These are phyloP conservation scores for Lyophyllum shimeji DNA, from an alignment of 768 basidiomycete genomes.

Conservation along the genomic window DNA sequence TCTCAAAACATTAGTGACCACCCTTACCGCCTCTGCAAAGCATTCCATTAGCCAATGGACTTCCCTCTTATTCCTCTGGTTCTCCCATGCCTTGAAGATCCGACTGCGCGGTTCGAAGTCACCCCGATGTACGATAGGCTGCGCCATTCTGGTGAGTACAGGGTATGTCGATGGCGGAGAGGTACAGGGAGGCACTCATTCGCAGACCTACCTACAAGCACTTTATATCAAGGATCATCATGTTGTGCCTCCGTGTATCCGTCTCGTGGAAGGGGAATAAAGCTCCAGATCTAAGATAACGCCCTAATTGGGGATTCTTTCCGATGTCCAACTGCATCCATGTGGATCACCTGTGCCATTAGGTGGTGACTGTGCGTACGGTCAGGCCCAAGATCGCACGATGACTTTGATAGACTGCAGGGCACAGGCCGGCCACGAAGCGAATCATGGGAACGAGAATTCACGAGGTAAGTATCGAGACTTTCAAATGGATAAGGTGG, in stretches of 20 bases:
- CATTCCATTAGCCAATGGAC: conserved; percentile 58
- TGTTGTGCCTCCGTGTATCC: neutral
- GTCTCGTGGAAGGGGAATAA: neutral
- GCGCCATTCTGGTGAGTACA: conserved; percentile 2
- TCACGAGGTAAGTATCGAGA: neutral
- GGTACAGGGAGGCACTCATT: neutral
- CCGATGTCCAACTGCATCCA: conserved; percentile 6
- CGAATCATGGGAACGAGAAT: neutral
- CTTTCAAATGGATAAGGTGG: neutral
- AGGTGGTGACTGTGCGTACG: neutral
- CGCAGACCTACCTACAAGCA: neutral
- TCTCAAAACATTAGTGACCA: neutral
- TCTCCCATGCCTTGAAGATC: conserved; percentile 51
- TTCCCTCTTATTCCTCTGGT: conserved; percentile 35
- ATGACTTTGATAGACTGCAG: neutral
- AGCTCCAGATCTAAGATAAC: neutral
- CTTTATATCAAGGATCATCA: neutral
- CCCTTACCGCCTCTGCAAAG: conserved; percentile 58
- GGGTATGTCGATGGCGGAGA: neutral
- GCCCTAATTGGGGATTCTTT: neutral
- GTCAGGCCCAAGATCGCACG: neutral
- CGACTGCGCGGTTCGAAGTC: conserved; percentile 40
- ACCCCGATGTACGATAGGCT: conserved; percentile 35
- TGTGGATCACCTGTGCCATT: conserved; percentile 1
- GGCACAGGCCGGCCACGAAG: neutral